Base-by-base conservation (phyloP, 768 basidiomycete genomes). In the Boletus vermiculosoides region DNA sequence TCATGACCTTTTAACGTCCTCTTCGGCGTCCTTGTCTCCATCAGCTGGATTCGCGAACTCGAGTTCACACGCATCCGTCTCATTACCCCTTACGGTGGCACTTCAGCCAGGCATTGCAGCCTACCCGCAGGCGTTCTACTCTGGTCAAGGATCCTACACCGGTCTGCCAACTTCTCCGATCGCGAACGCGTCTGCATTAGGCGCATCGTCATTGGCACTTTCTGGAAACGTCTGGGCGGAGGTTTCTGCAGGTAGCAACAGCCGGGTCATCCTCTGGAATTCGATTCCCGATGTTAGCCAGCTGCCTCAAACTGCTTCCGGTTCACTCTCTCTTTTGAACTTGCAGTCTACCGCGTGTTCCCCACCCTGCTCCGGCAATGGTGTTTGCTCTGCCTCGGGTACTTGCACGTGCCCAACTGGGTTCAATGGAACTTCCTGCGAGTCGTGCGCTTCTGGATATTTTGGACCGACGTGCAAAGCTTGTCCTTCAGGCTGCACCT, bases 371-470 rank as follows among this genome's bases (percentile, higher is more conserved):
- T 79, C 92, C 0, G 82, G 86, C 2, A 78, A 81, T 0, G 89
- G 91, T 12, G 74, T 87, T 7, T 96, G 93, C 64, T 83, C 86
- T 0, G 70, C 84, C 0, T 80, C 82, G 0, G 89, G 88, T 10
- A 83, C 80, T 15, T 96, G 93, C 64, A 71, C 76, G 0, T 96
- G 93, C 64, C 79, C 84, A 0, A 57, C 82, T 2, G 90, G 90
- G 0, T 95, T 94, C 69, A 84, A 79, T 0, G 93, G 93, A 4
- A 69, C 84, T 5, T 84, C 87, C 0, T 96, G 94, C 73, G 92
- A 94, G 67, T 75, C 83, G 0, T 96, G 93, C 62, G 77, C 83
- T 1, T 34, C 78, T 6, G 89, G 89, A 0, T 87, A 87, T 71
- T 96, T 89, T 64, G 93, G 93, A 0, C 77, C 85, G 1, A 76